phyloP scores from a whole-genome alignment of 116 monocot genomes.

The Zostera marina region DNA sequence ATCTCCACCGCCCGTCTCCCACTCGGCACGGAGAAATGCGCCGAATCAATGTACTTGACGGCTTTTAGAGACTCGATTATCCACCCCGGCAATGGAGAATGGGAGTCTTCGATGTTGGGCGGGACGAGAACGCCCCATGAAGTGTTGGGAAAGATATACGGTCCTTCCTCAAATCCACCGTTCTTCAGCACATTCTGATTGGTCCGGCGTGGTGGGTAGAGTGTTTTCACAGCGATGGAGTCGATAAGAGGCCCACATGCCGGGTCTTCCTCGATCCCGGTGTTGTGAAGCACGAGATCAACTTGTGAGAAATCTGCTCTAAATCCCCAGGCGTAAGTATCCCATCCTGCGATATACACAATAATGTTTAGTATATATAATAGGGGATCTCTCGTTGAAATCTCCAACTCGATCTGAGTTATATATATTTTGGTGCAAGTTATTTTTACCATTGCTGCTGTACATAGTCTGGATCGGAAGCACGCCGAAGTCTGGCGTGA shows the following conservation, averaged over 20 bases:
- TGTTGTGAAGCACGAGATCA: constrained; percentile 48
- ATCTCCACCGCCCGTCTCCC: constrained; percentile 63
- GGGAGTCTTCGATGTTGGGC: constrained; percentile 50
- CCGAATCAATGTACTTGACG: constrained; percentile 49
- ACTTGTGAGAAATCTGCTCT: constrained; percentile 11
- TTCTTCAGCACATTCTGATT: constrained; percentile 50
- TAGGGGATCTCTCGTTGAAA: too few species aligned
- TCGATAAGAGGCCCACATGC: constrained; percentile 53
- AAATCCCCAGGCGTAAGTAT: constrained; percentile 62
- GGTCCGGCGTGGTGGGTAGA: constrained; percentile 24
- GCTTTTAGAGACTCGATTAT: constrained; percentile 47
- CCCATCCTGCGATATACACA: too few species aligned
- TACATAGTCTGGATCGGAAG: constrained; percentile 74
- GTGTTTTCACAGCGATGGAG: constrained; percentile 39
- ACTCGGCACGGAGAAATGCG: constrained; percentile 52
- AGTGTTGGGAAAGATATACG: constrained; percentile 45
- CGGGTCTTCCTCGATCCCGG: constrained; percentile 36
- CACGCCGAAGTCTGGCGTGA: constrained; percentile 30
- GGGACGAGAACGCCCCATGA: constrained; percentile 54
- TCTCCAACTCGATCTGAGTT: too few species aligned
- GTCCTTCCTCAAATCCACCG: constrained; percentile 60
- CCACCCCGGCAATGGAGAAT: constrained; percentile 49
- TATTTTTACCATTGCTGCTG: constrained; percentile 38
- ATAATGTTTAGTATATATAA: too few species aligned
- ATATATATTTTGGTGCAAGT: too few species aligned